phyloP scores from a whole-genome alignment of 345 rosid genomes.

The Microthlaspi erraticum region DNA sequence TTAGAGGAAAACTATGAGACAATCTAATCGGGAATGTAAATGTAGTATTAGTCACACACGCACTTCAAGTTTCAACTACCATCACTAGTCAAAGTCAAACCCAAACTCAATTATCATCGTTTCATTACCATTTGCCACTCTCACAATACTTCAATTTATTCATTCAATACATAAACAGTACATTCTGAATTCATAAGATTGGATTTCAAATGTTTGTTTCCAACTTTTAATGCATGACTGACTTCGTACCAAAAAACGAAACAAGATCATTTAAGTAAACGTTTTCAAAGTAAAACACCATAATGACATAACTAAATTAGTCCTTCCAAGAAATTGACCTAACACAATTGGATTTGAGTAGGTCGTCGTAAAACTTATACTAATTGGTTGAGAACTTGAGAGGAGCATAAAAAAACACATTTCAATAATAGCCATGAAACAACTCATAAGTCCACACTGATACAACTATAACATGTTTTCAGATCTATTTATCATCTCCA shows the following conservation, averaged over 20 bases:
- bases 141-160: conserved; percentile 1
- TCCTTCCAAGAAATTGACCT: conserved; percentile 40
- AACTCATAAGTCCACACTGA: conserved; percentile 34
- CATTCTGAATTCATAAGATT: neutral
- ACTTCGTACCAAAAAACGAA: neutral
- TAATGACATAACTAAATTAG: conserved; percentile 5
- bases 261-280: too few relatives aligned
- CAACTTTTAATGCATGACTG: neutral
- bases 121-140: neutral
- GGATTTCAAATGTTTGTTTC: neutral
- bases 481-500: conserved; percentile 25
- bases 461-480: conserved; percentile 32
- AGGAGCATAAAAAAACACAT: conserved; percentile 24
- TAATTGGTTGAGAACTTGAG: conserved; percentile 43
- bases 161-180: neutral
- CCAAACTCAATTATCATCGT: conserved; percentile 1
- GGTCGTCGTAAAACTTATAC: conserved; percentile 37
- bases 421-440: conserved; percentile 27
- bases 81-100: conserved; percentile 19
- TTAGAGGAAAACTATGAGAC: neutral
- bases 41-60: neutral
- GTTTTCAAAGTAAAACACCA: neutral
- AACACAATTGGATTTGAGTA: conserved; percentile 12
- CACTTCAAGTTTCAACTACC: conserved; percentile 15
- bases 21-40: conserved; percentile 2